Base-by-base conservation (phyloP, 139 green algal genomes). In the Zygnema circumcarinatum region DNA sequence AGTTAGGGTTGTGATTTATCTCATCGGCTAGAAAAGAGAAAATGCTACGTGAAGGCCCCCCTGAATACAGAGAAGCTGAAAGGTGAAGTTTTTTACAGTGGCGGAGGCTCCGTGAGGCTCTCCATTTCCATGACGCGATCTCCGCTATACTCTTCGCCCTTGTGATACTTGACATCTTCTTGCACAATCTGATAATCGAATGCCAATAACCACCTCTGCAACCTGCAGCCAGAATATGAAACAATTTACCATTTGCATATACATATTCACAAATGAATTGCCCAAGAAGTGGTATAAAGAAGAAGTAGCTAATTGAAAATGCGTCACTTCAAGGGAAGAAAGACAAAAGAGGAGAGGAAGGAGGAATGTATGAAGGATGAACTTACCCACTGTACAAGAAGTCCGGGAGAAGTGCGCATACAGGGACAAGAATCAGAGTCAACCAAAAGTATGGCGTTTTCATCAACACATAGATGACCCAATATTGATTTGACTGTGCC, bases 401-500 rank as follows among this genome's bases (percentile, higher is more conserved):
- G 87, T 91, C 87, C 1, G 75, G 75, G 20, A 87, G 54, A 32
- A 91, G 87, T 1, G 80, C 89, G 25, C 84, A 54, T 11, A 86
- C 38, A 47, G 87, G 87, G 16, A 38, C 67, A 76, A 91, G 76
- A 25, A 91, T 25, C 41, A 91, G 36, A 29, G 20, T 78, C 42
- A 91, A 54, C 87, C 87, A 91, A 85, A 91, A 91, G 62, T 67
- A 88, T 53, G 85, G 25, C 2, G 87, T 87, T 29, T n/a, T 38
- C 36, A 91, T 78, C 25, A 91, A 25, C 1, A 67, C 56, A 79
- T 90, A 91, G 74, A 91, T 91, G 35, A 91, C 85, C 69, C 88
- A 91, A 73, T 91, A 91, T 32, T 90, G 53, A 73, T 91, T 91
- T 38, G 79, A 69, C 84, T 90, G 75, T n/a, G 16, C 52, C n/a